Conservation (phyloP, 495 filamentous ascomycete species). For the Trichoderma orchidacearum region DNA sequence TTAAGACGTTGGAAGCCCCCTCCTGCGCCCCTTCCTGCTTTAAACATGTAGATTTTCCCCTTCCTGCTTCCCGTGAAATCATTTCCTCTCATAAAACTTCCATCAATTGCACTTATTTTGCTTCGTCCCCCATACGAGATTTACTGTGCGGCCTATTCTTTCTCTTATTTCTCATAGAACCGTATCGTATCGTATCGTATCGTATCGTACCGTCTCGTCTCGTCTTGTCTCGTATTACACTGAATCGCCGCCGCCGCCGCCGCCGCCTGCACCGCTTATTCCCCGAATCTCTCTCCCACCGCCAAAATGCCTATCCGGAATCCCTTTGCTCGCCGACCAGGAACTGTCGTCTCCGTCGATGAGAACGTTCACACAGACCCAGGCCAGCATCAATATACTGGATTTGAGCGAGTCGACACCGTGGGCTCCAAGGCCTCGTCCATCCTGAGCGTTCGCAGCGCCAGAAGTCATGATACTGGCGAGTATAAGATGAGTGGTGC, state of each 20-base stretch:
- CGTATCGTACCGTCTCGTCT: neutral
- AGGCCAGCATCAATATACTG: conserved; percentile 20
- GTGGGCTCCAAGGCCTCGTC: conserved; percentile 41
- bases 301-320: conserved; percentile 73
- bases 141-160: neutral
- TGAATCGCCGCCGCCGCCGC: too few relatives aligned
- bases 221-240: neutral
- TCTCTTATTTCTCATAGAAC: neutral
- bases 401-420: conserved; percentile 41
- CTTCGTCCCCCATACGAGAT: neutral
- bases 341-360: conserved; percentile 28
- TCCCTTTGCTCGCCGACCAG: conserved; percentile 49
- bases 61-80: neutral
- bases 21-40: neutral
- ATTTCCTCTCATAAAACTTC: too few relatives aligned
- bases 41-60: neutral
- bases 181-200: neutral
- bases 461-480: conserved; percentile 41
- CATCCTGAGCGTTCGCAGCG: conserved; percentile 47
- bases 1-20: neutral
- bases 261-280: too few relatives aligned
- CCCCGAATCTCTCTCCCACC: neutral
- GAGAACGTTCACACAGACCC: conserved; percentile 5
- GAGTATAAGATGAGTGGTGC: conserved; percentile 79
- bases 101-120: neutral